Conservation (phyloP, 192 early-diverging fungal genomes). For the Phycomyces nitens region DNA sequence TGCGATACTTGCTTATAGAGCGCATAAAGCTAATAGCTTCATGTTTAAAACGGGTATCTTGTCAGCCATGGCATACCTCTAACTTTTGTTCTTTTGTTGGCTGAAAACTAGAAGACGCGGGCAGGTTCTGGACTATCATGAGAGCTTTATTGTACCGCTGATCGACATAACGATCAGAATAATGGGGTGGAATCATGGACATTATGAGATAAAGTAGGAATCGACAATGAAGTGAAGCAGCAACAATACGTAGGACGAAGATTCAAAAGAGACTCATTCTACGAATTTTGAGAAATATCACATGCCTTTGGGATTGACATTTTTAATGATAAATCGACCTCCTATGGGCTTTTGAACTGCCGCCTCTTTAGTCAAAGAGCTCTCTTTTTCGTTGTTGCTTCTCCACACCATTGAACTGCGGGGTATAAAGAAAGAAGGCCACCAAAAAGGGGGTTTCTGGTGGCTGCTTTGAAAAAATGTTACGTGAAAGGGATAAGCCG, state of each 20-base stretch:
- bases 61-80: constrained; percentile 16
- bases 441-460: too few relatives aligned
- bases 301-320: neutral
- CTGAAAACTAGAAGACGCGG: constrained; percentile 36
- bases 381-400: too few relatives aligned
- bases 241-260: neutral
- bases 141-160: constrained; percentile 35
- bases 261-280: neutral
- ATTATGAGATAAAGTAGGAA: constrained; percentile 6
- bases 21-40: constrained; percentile 39
- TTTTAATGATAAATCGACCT: constrained; percentile 1
- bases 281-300: neutral
- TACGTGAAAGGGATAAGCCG: too few relatives aligned
- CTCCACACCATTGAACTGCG: too few relatives aligned
- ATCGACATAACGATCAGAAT: constrained; percentile 28
- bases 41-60: neutral
- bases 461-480: too few relatives aligned
- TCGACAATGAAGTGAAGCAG: constrained; percentile 1
- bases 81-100: constrained; percentile 40
- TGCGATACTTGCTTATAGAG: constrained; percentile 49
- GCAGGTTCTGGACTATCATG: constrained; percentile 34
- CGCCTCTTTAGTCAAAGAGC: too few relatives aligned
- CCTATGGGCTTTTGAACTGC: too few relatives aligned
- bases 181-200: constrained; percentile 17
- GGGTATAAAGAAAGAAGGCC: too few relatives aligned